A percentile compares a stretch with the other conserved stretches of the same genome.
Evolutionary conservation across 352 stramenopile species (phyloP).

Genomic region (Globisporangium iwayamae): DNA sequence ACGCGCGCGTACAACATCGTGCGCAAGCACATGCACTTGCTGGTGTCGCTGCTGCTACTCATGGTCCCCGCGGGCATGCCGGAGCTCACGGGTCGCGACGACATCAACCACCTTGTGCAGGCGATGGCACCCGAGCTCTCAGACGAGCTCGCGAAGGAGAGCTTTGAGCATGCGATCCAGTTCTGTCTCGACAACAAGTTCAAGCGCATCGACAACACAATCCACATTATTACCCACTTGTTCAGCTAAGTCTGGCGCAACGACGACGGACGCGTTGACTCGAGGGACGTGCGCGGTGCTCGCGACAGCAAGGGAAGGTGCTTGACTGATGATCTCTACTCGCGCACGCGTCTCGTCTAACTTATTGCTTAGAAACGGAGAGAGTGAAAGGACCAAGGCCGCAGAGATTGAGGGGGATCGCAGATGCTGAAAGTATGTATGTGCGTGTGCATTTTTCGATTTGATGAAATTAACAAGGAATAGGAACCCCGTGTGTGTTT

Average conservation of each 20-base stretch:
- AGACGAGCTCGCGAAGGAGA: constrained; percentile 57
- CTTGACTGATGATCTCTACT: not conserved
- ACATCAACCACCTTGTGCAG: constrained; percentile 86
- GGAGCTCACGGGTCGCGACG: constrained; percentile 70
- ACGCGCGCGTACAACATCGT: constrained; percentile 72
- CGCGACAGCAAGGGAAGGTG: not conserved
- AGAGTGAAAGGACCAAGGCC: constrained; percentile 3
- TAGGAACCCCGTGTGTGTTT: constrained; percentile 6
- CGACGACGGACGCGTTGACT: constrained; percentile 4
- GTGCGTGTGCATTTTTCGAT: constrained; percentile 9
- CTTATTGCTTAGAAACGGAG: constrained; percentile 17
- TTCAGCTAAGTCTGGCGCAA: constrained; percentile 24
- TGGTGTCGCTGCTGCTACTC: constrained; percentile 78
- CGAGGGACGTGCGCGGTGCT: not conserved
- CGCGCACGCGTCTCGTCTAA: constrained; percentile 15
- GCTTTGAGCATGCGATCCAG: constrained; percentile 76
- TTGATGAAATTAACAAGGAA: constrained; percentile 12
- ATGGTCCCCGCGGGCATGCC: constrained; percentile 89
- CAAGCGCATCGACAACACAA: constrained; percentile 87
- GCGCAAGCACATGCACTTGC: constrained; percentile 84
- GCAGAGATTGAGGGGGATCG: not conserved
- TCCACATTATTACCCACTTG: constrained; percentile 73
- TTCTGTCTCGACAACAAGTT: constrained; percentile 83
- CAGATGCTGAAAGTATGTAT: constrained; percentile 3
- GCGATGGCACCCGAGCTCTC: constrained; percentile 68